These are phyloP conservation scores for Suhomyces wounanorum DNA, from an alignment of 1,139 yeast genomes.

Conservation along the genomic window DNA sequence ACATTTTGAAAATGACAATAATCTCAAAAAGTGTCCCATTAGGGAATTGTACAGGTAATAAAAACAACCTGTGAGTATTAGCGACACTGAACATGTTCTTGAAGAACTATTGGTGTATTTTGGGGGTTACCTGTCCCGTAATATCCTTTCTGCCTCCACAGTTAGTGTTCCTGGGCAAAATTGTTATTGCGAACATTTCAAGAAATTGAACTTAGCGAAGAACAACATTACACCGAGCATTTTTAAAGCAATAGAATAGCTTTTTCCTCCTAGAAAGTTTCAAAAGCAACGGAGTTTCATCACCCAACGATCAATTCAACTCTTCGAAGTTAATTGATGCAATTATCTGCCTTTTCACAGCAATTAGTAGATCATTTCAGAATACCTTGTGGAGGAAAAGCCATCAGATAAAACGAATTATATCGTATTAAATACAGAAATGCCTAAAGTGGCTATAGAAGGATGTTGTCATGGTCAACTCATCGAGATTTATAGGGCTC, in stretches of 20 bases:
- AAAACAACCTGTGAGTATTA: too few relatives aligned
- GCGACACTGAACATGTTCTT: too few relatives aligned
- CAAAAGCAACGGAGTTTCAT: neutral
- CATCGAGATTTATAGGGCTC: constrained; percentile 52
- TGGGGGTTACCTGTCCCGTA: too few relatives aligned
- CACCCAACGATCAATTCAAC: neutral
- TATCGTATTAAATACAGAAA: neutral
- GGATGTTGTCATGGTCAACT: constrained; percentile 96
- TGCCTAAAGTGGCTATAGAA: constrained; percentile 62
- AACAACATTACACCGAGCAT: neutral
- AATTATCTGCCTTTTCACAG: neutral
- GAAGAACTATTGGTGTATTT: too few relatives aligned
- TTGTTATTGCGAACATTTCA: neutral
- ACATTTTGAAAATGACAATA: too few relatives aligned
- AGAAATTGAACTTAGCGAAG: neutral
- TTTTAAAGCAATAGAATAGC: too few relatives aligned
- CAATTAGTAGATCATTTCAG: neutral
- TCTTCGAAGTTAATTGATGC: neutral
- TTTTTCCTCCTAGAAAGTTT: too few relatives aligned
- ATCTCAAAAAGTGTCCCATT: too few relatives aligned
- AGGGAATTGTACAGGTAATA: too few relatives aligned
- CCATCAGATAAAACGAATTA: neutral
- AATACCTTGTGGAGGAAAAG: neutral
- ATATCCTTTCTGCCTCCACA: too few relatives aligned
- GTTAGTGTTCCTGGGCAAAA: too few relatives aligned